A percentile compares a stretch with the other conserved stretches of the same genome.
These are phyloP conservation scores for Pseudocercospora macadamiae DNA, from an alignment of 2,329 filamentous ascomycete genomes.

Conservation along the genomic window DNA sequence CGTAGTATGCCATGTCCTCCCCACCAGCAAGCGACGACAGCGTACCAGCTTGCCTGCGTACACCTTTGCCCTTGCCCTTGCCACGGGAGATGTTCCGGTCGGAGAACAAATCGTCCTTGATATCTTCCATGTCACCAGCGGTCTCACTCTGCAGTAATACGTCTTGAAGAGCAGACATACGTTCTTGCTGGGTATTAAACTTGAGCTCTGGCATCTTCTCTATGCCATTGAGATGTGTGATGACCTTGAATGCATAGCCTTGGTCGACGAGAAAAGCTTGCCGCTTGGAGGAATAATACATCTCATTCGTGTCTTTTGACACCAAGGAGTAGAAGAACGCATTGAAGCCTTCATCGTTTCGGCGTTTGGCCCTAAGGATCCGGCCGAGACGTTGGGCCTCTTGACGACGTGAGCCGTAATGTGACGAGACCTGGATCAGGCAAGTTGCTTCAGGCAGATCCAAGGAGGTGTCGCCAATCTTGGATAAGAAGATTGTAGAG, in stretches of 20 bases:
- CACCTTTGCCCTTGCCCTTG: constrained; percentile 55
- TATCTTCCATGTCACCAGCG: constrained; percentile 70
- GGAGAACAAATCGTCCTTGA: constrained; percentile 68
- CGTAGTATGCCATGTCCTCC: constrained; percentile 87
- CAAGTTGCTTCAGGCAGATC: constrained; percentile 96
- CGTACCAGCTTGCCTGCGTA: constrained; percentile 79
- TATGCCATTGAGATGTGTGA: constrained; percentile 91
- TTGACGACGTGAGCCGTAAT: constrained; percentile 94
- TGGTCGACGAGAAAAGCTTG: constrained; percentile 98
- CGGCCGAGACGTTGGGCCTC: constrained; percentile 92
- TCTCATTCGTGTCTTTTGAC: constrained; percentile 95
- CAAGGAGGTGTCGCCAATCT: constrained; percentile 97
- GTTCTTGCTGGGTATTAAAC: constrained; percentile 77
- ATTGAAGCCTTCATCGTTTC: constrained; percentile 98
- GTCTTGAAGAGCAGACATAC: constrained; percentile 83
- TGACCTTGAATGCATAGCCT: constrained; percentile 98
- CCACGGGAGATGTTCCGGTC: constrained; percentile 51
- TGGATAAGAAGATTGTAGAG: constrained; percentile 93
- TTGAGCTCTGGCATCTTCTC: constrained; percentile 79
- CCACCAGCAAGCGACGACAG: constrained; percentile 86
- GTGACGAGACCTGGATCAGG: constrained; percentile 94
- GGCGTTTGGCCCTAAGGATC: constrained; percentile 89
- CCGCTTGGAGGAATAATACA: constrained; percentile 95
- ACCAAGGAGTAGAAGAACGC: constrained; percentile 98
- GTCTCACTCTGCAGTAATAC: constrained; percentile 86